Percentiles rank a stretch among this genome's conserved stretches.
phyloP scores from a whole-genome alignment of 2,329 filamentous ascomycete genomes.

The Ophiostoma sp. region DNA sequence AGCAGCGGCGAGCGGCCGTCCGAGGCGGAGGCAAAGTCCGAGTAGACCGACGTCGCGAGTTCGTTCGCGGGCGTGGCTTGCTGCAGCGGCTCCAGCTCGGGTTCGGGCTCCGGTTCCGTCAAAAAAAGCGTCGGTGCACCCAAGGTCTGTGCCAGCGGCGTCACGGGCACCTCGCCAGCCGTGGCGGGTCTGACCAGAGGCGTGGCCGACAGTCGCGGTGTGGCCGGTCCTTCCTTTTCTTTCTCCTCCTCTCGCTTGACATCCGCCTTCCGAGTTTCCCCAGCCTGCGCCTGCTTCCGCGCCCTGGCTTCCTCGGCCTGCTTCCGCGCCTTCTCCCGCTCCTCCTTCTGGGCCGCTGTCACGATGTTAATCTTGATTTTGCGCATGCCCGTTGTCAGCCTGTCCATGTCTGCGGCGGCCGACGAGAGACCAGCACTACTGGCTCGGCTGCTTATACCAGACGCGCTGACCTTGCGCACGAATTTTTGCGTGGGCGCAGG shows the following conservation, averaged over 20 bases:
- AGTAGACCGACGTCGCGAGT: neutral
- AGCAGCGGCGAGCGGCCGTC: constrained; percentile 8
- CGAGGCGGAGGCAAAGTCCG: neutral
- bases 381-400: constrained; percentile 54
- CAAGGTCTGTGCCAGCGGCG: constrained; percentile 8
- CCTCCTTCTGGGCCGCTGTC: constrained; percentile 54
- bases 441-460: constrained; percentile 14
- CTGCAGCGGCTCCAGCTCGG: constrained; percentile 16
- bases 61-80: neutral
- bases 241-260: neutral
- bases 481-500: constrained; percentile 13
- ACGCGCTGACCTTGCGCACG: constrained; percentile 10
- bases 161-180: constrained; percentile 16
- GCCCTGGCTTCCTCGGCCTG: constrained; percentile 12
- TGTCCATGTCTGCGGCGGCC: constrained; percentile 44
- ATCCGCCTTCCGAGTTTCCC: neutral
- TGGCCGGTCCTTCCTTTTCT: neutral
- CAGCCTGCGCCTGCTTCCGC: constrained; percentile 7
- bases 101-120: constrained; percentile 19
- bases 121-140: constrained; percentile 5
- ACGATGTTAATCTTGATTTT: constrained; percentile 59
- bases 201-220: neutral
- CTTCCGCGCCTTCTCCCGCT: constrained; percentile 36
- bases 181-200: neutral
- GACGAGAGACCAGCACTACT: constrained; percentile 11